phyloP scores from a whole-genome alignment of 441 rosid species.

The Adansonia rubrostipa region DNA sequence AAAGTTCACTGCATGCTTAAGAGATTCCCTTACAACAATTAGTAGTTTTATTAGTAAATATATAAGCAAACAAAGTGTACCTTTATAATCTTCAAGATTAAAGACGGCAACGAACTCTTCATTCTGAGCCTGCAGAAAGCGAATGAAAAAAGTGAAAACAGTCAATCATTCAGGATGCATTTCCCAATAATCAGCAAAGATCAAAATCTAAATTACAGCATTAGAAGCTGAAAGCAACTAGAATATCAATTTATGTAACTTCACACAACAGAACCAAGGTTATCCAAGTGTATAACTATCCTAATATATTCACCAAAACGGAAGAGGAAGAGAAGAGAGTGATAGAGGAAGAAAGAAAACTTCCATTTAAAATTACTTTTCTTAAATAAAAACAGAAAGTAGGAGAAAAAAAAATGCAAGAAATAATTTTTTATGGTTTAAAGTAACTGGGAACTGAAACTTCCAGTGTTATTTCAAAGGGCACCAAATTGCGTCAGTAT shows the following conservation, averaged over 20 bases:
- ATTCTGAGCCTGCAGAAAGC: conserved; percentile 74
- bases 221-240: conserved; percentile 2
- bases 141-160: conserved; percentile 2
- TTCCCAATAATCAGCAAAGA: conserved; percentile 13
- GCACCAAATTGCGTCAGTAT: neutral
- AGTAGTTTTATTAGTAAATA: neutral
- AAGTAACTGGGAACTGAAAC: neutral
- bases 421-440: neutral
- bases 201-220: neutral
- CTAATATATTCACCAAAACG: neutral
- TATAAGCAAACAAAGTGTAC: conserved; percentile 37
- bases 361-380: neutral
- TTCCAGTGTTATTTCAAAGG: neutral
- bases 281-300: neutral
- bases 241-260: conserved; percentile 8
- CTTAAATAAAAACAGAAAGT: neutral
- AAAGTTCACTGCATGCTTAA: neutral
- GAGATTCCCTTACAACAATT: neutral
- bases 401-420: neutral
- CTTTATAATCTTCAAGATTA: conserved; percentile 95
- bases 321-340: neutral
- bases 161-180: conserved; percentile 20
- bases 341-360: neutral
- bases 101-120: conserved; percentile 67
- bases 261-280: neutral